Evolutionary conservation across 1,139 yeast genomes (phyloP), one percentile per base, ranked within the genome.

Genomic region (Yamadazyma blattariae): DNA sequence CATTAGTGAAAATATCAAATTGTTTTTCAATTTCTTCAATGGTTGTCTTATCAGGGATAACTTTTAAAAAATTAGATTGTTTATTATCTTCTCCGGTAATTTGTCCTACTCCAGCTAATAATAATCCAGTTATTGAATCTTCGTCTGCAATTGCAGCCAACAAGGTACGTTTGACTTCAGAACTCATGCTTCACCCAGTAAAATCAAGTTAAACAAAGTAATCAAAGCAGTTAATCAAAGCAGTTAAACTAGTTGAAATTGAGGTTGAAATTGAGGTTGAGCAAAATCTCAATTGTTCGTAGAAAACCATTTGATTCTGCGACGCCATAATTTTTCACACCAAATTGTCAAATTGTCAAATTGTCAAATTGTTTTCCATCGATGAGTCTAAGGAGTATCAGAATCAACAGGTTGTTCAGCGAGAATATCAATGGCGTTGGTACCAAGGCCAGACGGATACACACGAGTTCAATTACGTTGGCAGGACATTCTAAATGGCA

Each of bases 401-500:
- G 9, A 12, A 21, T 21, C n/a, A 21, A 5, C 4, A 21, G 24
- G n/a, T 11, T 21, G n/a, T n/a, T n/a, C n/a, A n/a, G n/a, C n/a
- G n/a, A n/a, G n/a, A n/a, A n/a, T n/a, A n/a, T n/a, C n/a, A n/a
- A 26, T 4, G 29, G 19, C 19, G 6, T 10, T 21, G 4, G 5
- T 5, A 21, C 24, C 24, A 4, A 5, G 18, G 6, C 7, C 5
- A 29, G 36, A 22, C 4, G 18, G 3, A 16, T 33, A 12, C 33
- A 29, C n/a, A 9, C 14, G n/a, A 31, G 46, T 23, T n/a, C 16
- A 7, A 40, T 2, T 6, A 33, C 1, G 20, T 35, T 44, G 7
- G 78, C 83, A 0, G 96, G 98, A 1, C 98, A 92, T 58, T 83
- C 87, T 28, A 92, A 90, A 60, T 92, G 98, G 98, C 87, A 95